Conservation (phyloP, 495 filamentous ascomycete genomes). For the Talaromyces nanjingensis region DNA sequence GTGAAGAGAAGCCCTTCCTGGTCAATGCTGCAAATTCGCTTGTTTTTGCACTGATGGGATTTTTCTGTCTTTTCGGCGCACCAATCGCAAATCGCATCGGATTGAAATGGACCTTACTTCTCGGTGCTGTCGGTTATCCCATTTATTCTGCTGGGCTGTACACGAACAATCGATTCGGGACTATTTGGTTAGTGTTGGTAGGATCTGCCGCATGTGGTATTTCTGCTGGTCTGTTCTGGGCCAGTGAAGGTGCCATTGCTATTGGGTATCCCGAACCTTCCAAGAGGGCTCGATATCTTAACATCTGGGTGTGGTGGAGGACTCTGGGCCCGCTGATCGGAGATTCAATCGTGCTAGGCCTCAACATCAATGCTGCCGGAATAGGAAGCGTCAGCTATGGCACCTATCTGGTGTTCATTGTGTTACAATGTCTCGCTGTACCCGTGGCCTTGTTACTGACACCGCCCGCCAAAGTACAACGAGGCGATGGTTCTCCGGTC, state of each 20-base stretch:
- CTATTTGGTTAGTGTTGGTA: constrained; percentile 56
- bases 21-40: constrained; percentile 60
- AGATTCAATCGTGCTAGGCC: constrained; percentile 53
- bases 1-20: constrained; percentile 48
- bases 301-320: constrained; percentile 54
- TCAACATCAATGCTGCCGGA: constrained; percentile 36
- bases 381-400: constrained; percentile 7
- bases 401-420: constrained; percentile 54
- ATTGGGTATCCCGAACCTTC: constrained; percentile 55
- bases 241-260: constrained; percentile 56
- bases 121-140: constrained; percentile 44
- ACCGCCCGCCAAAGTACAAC: constrained; percentile 46
- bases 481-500: constrained; percentile 47
- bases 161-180: constrained; percentile 59
- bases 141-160: constrained; percentile 50
- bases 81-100: constrained; percentile 50
- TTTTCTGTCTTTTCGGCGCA: constrained; percentile 49
- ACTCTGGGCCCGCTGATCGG: constrained; percentile 53
- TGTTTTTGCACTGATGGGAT: constrained; percentile 55
- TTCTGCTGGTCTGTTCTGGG: constrained; percentile 60
- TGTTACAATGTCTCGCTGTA: constrained; percentile 48
- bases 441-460: constrained; percentile 47
- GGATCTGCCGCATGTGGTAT: constrained; percentile 58
- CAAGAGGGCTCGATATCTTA: constrained; percentile 43
- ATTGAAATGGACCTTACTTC: constrained; percentile 51